phyloP scores from a whole-genome alignment of 805 yeast species.

The Danielozyma ontarioensis region DNA sequence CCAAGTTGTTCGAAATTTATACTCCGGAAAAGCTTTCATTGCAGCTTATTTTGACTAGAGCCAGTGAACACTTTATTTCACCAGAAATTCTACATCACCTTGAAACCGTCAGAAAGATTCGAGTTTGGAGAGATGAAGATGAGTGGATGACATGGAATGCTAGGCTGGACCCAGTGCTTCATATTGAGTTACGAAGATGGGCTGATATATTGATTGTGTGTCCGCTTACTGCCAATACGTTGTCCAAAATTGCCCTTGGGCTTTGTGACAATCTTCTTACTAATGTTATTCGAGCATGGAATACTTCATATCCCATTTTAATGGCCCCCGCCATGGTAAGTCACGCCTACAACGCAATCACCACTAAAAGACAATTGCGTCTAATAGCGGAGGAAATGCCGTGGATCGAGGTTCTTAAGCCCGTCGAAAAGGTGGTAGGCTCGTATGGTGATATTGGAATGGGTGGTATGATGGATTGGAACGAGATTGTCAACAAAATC shows the following conservation, averaged over 20 bases:
- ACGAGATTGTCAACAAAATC: slow-evolving; percentile 83
- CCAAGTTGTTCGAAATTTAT: slow-evolving; percentile 49
- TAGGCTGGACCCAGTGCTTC: slow-evolving; percentile 86
- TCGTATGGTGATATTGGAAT: slow-evolving; percentile 97
- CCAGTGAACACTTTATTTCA: slow-evolving; percentile 49
- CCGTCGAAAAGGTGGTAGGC: slow-evolving; percentile 90
- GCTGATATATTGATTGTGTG: slow-evolving; percentile 90
- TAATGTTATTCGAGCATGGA: slow-evolving; percentile 92
- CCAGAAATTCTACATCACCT: slow-evolving; percentile 38
- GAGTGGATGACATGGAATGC: slow-evolving; percentile 73
- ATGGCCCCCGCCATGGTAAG: slow-evolving; percentile 96
- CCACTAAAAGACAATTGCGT: slow-evolving; percentile 78
- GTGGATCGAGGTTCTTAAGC: slow-evolving; percentile 89
- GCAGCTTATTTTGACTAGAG: slow-evolving; percentile 49
- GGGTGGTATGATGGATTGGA: slow-evolving; percentile 99
- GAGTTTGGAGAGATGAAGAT: slow-evolving; percentile 54
- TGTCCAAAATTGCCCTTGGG: slow-evolving; percentile 86
- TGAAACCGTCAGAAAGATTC: slow-evolving; percentile 37
- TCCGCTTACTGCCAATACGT: slow-evolving; percentile 91
- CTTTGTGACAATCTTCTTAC: slow-evolving; percentile 89
- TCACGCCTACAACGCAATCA: slow-evolving; percentile 82
- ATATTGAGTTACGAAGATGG: slow-evolving; percentile 93
- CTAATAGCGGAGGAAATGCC: slow-evolving; percentile 86
- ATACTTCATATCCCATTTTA: slow-evolving; percentile 80
- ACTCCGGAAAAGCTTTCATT: slow-evolving; percentile 45